phyloP scores from a whole-genome alignment of 306 rosid genomes.

The Gillenia trifoliata region DNA sequence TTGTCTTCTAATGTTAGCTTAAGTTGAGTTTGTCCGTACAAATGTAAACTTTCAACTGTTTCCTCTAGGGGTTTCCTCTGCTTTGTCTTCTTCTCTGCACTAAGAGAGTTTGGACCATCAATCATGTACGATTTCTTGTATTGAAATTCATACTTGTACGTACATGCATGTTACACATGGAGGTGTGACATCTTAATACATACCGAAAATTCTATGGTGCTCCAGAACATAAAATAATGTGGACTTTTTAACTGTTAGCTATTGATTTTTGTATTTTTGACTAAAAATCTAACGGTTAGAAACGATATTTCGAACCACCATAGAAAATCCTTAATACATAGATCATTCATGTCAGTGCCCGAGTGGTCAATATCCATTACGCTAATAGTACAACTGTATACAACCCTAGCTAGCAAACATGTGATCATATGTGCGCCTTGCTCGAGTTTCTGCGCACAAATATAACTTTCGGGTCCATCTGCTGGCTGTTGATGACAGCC shows the following conservation, averaged over 20 bases:
- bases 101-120: not conserved
- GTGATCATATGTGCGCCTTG: not conserved
- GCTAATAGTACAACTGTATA: no score
- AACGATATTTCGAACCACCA: no score
- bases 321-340: not conserved
- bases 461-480: slow-evolving; percentile 12
- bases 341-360: not conserved
- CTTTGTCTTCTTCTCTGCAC: not conserved
- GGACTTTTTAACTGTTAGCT: no score
- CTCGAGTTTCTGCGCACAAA: slow-evolving; percentile 22
- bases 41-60: not conserved
- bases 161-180: not conserved
- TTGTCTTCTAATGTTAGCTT: not conserved
- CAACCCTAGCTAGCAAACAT: no score
- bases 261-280: no score
- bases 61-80: not conserved
- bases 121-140: not conserved
- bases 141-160: not conserved
- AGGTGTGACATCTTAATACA: not conserved
- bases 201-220: no score
- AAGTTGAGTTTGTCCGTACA: not conserved
- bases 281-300: no score
- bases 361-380: not conserved
- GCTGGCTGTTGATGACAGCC: slow-evolving; percentile 7
- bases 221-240: no score